Evolutionary conservation across 768 basidiomycete species (phyloP).

Genomic region (Crucibulum laeve): DNA sequence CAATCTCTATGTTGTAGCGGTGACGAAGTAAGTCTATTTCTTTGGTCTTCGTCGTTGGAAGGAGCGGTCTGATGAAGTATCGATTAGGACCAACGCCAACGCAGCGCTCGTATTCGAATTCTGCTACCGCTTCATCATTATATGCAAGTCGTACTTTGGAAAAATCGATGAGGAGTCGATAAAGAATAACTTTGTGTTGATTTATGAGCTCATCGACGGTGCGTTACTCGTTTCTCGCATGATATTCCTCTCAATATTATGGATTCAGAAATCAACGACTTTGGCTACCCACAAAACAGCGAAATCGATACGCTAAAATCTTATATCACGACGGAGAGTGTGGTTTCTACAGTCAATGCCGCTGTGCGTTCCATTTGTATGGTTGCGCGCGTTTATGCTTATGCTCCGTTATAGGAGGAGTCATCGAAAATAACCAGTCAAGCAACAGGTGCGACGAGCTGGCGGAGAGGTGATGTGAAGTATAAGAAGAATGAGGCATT

Average conservation of each 20-base stretch:
- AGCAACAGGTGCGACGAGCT: constrained; percentile 95
- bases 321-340: constrained; percentile 97
- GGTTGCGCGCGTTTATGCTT: neutral
- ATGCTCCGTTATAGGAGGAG: constrained; percentile 64
- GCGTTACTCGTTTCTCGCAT: constrained; percentile 16
- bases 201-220: constrained; percentile 98
- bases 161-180: constrained; percentile 97
- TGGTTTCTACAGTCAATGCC: constrained; percentile 81
- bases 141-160: constrained; percentile 94
- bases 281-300: constrained; percentile 98
- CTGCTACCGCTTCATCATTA: constrained; percentile 93
- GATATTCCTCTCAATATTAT: neutral
- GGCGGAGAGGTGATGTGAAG: constrained; percentile 93
- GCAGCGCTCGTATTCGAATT: constrained; percentile 98
- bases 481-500: constrained; percentile 99
- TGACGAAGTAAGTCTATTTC: constrained; percentile 72
- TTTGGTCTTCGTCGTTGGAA: constrained; percentile 2
- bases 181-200: constrained; percentile 98
- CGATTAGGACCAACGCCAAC: constrained; percentile 84
- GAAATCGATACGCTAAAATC: constrained; percentile 97
- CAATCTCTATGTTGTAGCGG: constrained; percentile 92
- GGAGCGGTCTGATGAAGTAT: neutral
- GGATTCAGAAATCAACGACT: constrained; percentile 84
- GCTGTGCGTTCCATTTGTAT: constrained; percentile 45
- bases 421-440: constrained; percentile 96